phyloP scores from a whole-genome alignment of 164 flowering plant genomes.

The Magnolia kwangsiensis region DNA sequence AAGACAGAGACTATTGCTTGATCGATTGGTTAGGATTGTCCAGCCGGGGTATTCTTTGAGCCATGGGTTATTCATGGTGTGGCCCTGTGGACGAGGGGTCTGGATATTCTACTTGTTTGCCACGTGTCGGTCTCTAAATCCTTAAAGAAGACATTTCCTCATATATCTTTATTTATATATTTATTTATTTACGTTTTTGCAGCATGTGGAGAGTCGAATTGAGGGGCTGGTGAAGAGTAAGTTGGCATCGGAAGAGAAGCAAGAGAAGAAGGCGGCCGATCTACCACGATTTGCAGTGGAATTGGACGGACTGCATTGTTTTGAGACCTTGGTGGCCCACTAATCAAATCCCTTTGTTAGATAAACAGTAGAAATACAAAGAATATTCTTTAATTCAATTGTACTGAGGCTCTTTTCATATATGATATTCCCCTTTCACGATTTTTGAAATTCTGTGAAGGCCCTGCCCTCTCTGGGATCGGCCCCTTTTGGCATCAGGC shows the following conservation, averaged over 20 bases:
- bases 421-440: not conserved
- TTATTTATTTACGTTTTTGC: not conserved
- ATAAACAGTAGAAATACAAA: not conserved
- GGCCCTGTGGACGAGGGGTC: not conserved
- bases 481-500: too few relatives aligned
- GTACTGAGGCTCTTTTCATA: not conserved
- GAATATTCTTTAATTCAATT: not conserved
- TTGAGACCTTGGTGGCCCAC: constrained; percentile 32
- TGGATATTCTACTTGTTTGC: too few relatives aligned
- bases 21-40: too few relatives aligned
- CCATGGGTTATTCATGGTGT: not conserved
- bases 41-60: not conserved
- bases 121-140: not conserved
- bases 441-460: too few relatives aligned
- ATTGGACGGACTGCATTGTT: constrained; percentile 43
- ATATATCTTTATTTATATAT: not conserved
- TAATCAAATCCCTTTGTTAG: not conserved
- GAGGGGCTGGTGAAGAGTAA: not conserved
- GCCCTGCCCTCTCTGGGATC: too few relatives aligned
- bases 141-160: not conserved
- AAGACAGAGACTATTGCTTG: too few relatives aligned
- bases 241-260: not conserved
- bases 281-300: constrained; percentile 34
- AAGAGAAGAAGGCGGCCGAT: constrained; percentile 7
- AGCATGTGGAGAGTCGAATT: constrained; percentile 11